Base-by-base conservation (phyloP, 768 basidiomycete genomes). In the Scleroderma citrinum region DNA sequence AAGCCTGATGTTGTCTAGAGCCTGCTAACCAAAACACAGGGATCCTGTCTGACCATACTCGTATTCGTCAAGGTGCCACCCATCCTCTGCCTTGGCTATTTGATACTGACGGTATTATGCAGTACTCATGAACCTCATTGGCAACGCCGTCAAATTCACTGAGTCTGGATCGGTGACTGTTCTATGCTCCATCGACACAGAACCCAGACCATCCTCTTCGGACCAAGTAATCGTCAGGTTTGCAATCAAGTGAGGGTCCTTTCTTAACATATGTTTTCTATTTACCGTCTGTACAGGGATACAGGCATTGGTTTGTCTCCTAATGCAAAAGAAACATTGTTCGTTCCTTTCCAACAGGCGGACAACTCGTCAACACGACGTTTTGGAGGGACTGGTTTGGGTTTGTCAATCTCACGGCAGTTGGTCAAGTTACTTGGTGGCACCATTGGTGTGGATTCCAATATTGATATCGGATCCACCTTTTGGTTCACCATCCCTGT, bases 401-500 rank as follows among this genome's bases (percentile, higher is more conserved):
- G 86, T 17, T 66, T 87, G 20, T 85, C 82, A 6, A 88, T 88
- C 54, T 86, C 83, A 7, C 76, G 83, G 13, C 82, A 85, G 55
- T 68, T 88, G 30, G 84, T 86, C 40, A 83, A 83, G 57, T 73
- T 86, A n/a, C 82, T 87, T 77, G 80, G 82, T 17, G 86, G 86
- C 19, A 78, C 76, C 5, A 86, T 88, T 44, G 83, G 81, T 10
- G 83, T 87, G 7, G 70, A 78, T 16, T 86, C 84, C 1, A 78
- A 84, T 53, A 68, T 81, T 11, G 76, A 77, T 46, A 68, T 74
- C 40, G 85, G 86, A 3, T 85, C 83, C 3, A 75, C 70, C 8
- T 88, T 88, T 59, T 85, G 81, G 81, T 88, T 87, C 61, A 82
- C 78, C 1, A 77, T 88, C 35, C 85, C 85, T 1, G 80, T 82